phyloP scores from a whole-genome alignment of 768 basidiomycete species.

The Astraeus odoratus region DNA sequence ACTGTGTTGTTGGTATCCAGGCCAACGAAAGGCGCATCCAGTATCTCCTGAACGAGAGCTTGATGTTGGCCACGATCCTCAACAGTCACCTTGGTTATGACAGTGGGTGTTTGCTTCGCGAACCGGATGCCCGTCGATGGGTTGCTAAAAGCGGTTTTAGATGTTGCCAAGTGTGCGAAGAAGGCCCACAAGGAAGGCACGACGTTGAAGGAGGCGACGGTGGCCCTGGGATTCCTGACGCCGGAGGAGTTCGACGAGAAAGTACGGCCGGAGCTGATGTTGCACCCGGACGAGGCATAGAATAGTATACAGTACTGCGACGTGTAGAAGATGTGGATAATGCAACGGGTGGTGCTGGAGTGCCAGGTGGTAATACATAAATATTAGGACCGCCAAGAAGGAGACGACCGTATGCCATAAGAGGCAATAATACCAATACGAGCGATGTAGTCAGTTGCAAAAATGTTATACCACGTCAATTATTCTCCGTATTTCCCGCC shows the following conservation, averaged over 20 bases:
- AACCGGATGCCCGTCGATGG: background rate
- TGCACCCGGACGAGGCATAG: slow-evolving; percentile 57
- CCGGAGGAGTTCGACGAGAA: slow-evolving; percentile 91
- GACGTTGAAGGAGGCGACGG: slow-evolving; percentile 92
- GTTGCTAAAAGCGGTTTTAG: slow-evolving; percentile 34
- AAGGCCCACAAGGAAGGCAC: slow-evolving; percentile 99
- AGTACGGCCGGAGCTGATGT: slow-evolving; percentile 89
- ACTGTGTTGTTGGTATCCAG: slow-evolving; percentile 93
- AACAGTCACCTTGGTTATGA: slow-evolving; percentile 97
- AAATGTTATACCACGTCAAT: slow-evolving; percentile 27
- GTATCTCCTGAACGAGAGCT: slow-evolving; percentile 83
- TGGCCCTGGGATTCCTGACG: slow-evolving; percentile 78
- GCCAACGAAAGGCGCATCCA: slow-evolving; percentile 95
- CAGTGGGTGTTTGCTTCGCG: slow-evolving; percentile 54
- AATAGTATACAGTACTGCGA: background rate
- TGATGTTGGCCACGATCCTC: slow-evolving; percentile 97
- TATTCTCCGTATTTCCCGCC: slow-evolving; percentile 27
- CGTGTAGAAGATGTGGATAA: background rate
- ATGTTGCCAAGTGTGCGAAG: slow-evolving; percentile 97
- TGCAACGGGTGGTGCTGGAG: background rate
- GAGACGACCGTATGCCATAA: slow-evolving; percentile 20
- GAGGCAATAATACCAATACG: slow-evolving; percentile 27
- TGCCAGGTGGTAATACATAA: too few relatives aligned
- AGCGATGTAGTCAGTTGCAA: slow-evolving; percentile 31
- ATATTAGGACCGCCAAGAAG: slow-evolving; percentile 26